Evolutionary conservation across 306 rosid genomes (phyloP).

Genomic region (Rubus parviflorus): DNA sequence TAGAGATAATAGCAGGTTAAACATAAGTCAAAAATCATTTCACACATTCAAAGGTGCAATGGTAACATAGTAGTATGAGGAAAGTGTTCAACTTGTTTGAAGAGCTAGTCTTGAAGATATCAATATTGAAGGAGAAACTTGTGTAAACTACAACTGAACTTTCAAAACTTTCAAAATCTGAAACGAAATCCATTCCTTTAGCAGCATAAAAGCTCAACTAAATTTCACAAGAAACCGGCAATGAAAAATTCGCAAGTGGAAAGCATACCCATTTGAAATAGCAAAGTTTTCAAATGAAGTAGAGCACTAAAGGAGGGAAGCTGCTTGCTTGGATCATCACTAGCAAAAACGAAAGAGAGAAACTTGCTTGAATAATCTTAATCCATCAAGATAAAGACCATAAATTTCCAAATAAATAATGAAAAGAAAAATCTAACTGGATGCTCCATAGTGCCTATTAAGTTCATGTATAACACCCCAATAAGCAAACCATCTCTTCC

Average conservation of each 20-base stretch:
- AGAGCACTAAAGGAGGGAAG: background rate
- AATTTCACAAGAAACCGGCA: background rate
- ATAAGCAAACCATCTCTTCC: background rate
- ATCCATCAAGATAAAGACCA: background rate
- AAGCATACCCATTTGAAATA: slow-evolving; percentile 3
- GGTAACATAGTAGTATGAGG: background rate
- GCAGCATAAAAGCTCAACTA: background rate
- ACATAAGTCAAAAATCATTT: background rate
- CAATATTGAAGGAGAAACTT: background rate
- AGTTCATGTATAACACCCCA: no score
- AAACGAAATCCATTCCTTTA: background rate
- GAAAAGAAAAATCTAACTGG: no score
- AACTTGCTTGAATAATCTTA: slow-evolving; percentile 2
- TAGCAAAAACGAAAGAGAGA: background rate
- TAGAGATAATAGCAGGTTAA: background rate
- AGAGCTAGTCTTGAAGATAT: slow-evolving; percentile 1
- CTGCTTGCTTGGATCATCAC: slow-evolving; percentile 2
- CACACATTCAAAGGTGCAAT: background rate
- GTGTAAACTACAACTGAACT: background rate
- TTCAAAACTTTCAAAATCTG: background rate
- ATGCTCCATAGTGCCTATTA: no score
- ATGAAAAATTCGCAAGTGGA: background rate
- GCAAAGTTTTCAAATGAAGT: background rate
- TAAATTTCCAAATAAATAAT: background rate
- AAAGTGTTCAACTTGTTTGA: background rate